Evolutionary conservation across 2,329 filamentous ascomycete genomes (phyloP), one percentile per base, ranked within the genome.

Genomic region (Shiraia sp.): DNA sequence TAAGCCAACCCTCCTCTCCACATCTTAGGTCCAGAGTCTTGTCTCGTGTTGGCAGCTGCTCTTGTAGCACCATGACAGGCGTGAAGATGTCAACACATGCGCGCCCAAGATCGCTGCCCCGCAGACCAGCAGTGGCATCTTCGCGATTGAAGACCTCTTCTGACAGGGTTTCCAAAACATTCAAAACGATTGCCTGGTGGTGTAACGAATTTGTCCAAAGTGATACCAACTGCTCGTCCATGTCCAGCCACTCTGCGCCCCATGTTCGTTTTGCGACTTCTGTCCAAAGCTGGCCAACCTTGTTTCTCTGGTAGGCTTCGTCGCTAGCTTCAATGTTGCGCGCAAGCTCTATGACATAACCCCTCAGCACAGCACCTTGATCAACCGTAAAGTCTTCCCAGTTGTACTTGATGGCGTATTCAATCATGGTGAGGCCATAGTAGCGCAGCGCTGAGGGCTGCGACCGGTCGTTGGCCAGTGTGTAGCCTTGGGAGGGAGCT

Each of bases 21-120:
- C 75, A 87, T 27, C 92, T 84, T 40, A 95, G 82, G 37, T 85
- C 79, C 17, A 85, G 76, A 32, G 79, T 81, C 27, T 79, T 76
- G 51, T 89, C 85, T 54, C 90, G 79, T 56, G 86, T 84, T 9
- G 88, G 86, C 59, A 90, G 89, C 16, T 86, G 79, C 51, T 95
- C 86, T 48, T 81, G 72, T 40, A 96, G 81, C 14, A 96, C 85
- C 1, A 77, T 73, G 16, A 82, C 77, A 1, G 93, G 90, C 0
- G 91, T 95, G 67, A 96, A 95, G 48, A 97, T 90, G 67, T 97
- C 93, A 48, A 97, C 88, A 61, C 93, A 87, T 9, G 89, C 88
- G 65, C 90, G 88, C 65, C 90, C 95, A 48, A 99, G 79, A 40
- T 88, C 82, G 36, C 85, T 87, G 64, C 92, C 88, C 51, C 92